Base-by-base conservation (phyloP, 768 basidiomycete species). In the Suillus sp. region DNA sequence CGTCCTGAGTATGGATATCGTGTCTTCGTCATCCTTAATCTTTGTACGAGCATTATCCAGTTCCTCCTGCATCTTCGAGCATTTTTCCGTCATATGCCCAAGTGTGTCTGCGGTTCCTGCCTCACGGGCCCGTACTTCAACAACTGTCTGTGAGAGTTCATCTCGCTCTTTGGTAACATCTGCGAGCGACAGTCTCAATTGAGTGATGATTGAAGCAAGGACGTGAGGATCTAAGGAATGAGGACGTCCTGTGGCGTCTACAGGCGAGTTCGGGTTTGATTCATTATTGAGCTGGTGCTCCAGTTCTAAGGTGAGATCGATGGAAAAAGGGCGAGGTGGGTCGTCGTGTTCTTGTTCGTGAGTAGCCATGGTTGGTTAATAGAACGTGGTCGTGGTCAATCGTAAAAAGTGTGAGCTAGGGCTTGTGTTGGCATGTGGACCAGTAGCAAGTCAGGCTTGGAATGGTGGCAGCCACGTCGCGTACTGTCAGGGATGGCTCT, bases 241-340 rank as follows among this genome's bases (percentile, higher is more conserved):
- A 35, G 81, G 76, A 70, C 83, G 72, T 62, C 75, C 66, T 65
- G 65, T 35, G 59, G 70, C 62, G 48, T 60, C 66, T 22, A 81
- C 80, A 0, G 81, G 79, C 51, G 81, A 81, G 2, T 84, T 79
- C 4, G 85, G 83, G 1, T 78, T 80, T 4, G 85, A 85, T 57
- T 91, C 90, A 70, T 82, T 80, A 51, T 86, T 81, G 45, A 94
- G 83, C 75, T 92, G 85, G 59, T 83, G 86, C 72, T 94, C 92
- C 66, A 94, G 85, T 68, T 91, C 91, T 65, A 94, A 83, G 55
- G 85, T 85, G 64, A 91, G 84, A 76, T 94, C 92, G 71, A 93
- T 91, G 35, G 90, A 91, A 55, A 69, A 76, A 13, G 73, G 77
- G 1, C 78, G 78, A 56, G 73, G 63, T n/a, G 68, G 67, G 25